phyloP scores from a whole-genome alignment of 345 rosid genomes.

The Jatropha curcas region DNA sequence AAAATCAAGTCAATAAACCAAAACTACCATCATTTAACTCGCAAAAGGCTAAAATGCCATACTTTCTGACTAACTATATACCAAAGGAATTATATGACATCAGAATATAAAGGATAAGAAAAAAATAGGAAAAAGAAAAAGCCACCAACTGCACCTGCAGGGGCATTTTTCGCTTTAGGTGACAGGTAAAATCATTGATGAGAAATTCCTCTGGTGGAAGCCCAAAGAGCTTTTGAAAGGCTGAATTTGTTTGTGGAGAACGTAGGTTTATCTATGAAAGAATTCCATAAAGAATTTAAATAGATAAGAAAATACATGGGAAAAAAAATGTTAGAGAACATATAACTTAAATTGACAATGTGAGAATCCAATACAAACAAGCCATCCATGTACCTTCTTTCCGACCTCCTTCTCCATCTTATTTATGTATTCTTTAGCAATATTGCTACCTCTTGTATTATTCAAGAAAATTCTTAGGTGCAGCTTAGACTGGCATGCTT shows the following conservation, averaged over 20 bases:
- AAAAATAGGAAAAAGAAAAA: neutral
- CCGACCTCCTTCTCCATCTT: conserved; percentile 99
- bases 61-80: neutral
- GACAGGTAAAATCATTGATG: conserved; percentile 97
- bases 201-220: conserved; percentile 96
- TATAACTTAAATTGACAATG: neutral
- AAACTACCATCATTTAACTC: conserved; percentile 9
- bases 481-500: conserved; percentile 93
- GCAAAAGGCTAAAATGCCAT: neutral
- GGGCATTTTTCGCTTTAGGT: conserved; percentile 89
- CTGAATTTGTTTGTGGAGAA: conserved; percentile 95
- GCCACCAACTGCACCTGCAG: conserved; percentile 61
- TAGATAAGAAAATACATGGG: conserved; percentile 1
- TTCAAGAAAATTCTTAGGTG: conserved; percentile 85
- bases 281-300: conserved; percentile 4
- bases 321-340: neutral
- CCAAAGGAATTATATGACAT: conserved; percentile 6
- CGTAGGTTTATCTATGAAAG: conserved; percentile 77
- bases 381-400: conserved; percentile 64
- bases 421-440: conserved; percentile 74
- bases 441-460: conserved; percentile 82
- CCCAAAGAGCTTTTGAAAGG: conserved; percentile 94
- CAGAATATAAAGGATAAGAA: neutral
- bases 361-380: conserved; percentile 15
- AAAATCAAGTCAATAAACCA: conserved; percentile 16